Evolutionary conservation across 768 basidiomycete species (phyloP).

Genomic region (Panellus pusillus): DNA sequence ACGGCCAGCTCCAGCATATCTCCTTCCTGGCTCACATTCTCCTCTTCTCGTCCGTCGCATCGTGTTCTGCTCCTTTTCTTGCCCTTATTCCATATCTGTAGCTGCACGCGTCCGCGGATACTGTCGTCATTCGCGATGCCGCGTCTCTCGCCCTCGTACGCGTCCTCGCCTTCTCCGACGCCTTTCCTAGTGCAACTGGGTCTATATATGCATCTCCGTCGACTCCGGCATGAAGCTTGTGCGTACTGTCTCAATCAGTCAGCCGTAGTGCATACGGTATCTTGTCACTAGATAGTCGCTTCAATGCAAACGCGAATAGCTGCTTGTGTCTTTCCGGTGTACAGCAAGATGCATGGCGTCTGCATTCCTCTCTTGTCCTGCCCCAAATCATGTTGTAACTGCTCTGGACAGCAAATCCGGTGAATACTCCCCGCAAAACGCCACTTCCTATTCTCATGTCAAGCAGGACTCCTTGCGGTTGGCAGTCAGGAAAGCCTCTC

Average conservation of each 20-base stretch:
- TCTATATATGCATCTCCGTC: constrained; percentile 61
- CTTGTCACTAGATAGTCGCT: constrained; percentile 61
- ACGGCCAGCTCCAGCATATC: constrained; percentile 50
- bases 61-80: constrained; percentile 10
- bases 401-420: constrained; percentile 76
- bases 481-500: constrained; percentile 62
- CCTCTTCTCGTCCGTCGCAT: constrained; percentile 57
- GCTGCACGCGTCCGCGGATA: constrained; percentile 74
- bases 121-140: constrained; percentile 73
- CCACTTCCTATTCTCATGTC: constrained; percentile 28
- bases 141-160: constrained; percentile 61
- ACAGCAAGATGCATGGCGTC: constrained; percentile 65
- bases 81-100: constrained; percentile 28
- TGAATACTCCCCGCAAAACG: constrained; percentile 29
- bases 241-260: constrained; percentile 31
- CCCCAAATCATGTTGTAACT: constrained; percentile 55
- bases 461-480: constrained; percentile 72
- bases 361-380: constrained; percentile 79
- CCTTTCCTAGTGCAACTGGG: constrained; percentile 62
- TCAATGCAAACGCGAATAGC: constrained; percentile 68
- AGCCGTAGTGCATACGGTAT: constrained; percentile 17
- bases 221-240: constrained; percentile 84
- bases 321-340: constrained; percentile 73
- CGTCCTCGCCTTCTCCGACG: constrained; percentile 78
- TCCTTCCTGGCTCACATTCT: constrained; percentile 43